Evolutionary conservation across 805 yeast species (phyloP), one percentile per base, ranked within the genome.

Genomic region (Cyberlindnera galapagoensis): DNA sequence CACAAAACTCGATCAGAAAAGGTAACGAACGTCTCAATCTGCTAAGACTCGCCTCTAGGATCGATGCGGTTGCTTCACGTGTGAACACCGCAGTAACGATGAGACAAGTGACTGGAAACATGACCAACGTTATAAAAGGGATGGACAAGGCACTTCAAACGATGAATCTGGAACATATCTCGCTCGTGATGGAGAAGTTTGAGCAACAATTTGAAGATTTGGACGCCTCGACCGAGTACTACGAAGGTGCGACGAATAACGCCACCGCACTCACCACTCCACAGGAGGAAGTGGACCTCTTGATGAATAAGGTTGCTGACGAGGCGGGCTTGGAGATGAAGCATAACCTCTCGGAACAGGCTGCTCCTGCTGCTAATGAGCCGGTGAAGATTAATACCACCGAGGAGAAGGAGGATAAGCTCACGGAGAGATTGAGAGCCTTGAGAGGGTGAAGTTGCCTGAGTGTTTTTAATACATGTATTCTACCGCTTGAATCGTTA

Each of bases 61-160:
- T 92, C 14, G 99, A 92, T 59, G 90, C 97, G 0, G 98, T 92
- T 16, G 94, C 97, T 0, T 80, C 94, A 4, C 63, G 98, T 38
- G 95, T 92, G 3, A 97, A 90, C 49, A 92, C 99, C 0, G 98
- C 98, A 0, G 97, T 92, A 6, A 90, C 97, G 0, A 92, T 92
- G 99, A 71, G 95, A 44, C 76, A 84, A 30, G 96, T 92, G 9
- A 85, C 95, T 0, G 87, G 88, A 2, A 88, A 87, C 47, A 92
- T 92, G 97, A 74, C 92, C 7, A 77, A 73, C 30, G 97, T 90
- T 9, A 92, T 94, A 36, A 76, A 70, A 51, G 97, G 97, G 8
- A 90, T 92, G 97, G 98, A 92, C 57, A 78, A 75, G 50, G 98
- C 98, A 2, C 71, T 92, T 62, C 92, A 85, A 49, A 79, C 90